A percentile compares a stretch with the other conserved stretches of the same genome.
Conservation (phyloP, 371 early-diverging fungal species). For the Homolaphlyctis polyrhiza region DNA sequence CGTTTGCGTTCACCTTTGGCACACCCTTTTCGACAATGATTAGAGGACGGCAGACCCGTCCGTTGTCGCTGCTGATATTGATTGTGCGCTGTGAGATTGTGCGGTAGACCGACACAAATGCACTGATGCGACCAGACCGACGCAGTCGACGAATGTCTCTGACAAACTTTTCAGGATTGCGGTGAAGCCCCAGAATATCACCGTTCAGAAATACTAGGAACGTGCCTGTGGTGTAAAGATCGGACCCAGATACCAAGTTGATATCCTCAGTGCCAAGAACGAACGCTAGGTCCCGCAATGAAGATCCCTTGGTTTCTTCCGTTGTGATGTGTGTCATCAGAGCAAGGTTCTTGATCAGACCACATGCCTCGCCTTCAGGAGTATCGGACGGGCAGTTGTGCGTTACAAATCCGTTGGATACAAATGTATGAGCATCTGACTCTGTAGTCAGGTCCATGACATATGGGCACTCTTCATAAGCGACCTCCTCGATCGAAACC, state of each 20-base stretch:
- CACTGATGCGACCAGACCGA: conserved; percentile 80
- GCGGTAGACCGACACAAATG: conserved; percentile 91
- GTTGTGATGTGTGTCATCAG: conserved; percentile 99
- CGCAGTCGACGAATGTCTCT: conserved; percentile 78
- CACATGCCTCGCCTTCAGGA: conserved; percentile 99
- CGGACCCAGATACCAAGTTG: conserved; percentile 73
- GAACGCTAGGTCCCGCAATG: conserved; percentile 70
- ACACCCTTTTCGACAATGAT: conserved; percentile 90
- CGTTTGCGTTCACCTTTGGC: conserved; percentile 65
- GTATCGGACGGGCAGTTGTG: conserved; percentile 85
- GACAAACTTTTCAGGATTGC: conserved; percentile 73
- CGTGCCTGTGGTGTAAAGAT: conserved; percentile 67
- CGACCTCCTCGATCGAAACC: too few relatives aligned
- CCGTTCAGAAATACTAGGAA: conserved; percentile 92
- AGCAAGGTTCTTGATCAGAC: conserved; percentile 99
- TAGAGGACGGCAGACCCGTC: conserved; percentile 96
- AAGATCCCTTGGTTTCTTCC: conserved; percentile 74
- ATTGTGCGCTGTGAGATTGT: conserved; percentile 80
- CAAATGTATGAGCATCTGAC: background rate
- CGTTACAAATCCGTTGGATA: background rate
- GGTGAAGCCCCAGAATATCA: conserved; percentile 82
- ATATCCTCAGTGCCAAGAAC: conserved; percentile 88
- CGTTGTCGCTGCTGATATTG: conserved; percentile 96
- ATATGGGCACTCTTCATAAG: too few relatives aligned
- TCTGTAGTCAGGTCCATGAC: too few relatives aligned